Base-by-base conservation (phyloP, 2,329 filamentous ascomycete genomes). In the Sarocladium kiliense region DNA sequence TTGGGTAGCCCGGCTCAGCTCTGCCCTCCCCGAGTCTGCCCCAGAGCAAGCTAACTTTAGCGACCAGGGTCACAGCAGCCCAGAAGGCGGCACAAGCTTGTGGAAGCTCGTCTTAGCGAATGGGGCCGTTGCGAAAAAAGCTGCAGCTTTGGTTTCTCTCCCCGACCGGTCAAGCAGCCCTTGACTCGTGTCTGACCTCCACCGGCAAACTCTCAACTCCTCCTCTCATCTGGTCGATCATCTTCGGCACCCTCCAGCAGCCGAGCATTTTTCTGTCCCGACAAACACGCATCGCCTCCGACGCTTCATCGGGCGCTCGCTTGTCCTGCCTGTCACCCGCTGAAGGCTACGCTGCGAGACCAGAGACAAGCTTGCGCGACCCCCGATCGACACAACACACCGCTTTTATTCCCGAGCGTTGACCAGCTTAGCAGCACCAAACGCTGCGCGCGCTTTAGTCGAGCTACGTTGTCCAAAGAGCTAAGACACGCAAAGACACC, bases 31-130 rank as follows among this genome's bases (percentile, higher is more conserved):
- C 47, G 47, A 36, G 47, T 36, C 47, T 51, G 27, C 47, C 47
- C 47, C 47, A 51, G 47, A 51, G 27, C 30, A 36, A 36, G 47
- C 47, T 51, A 51, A 51, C 47, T n/a, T 51, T 47, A 47, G 47
- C 47, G 47, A 51, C 30, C 30, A 34, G 27, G 26, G 27, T 49
- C 44, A 23, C 23, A 14, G 16, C 44, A 49, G 37, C 14, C 16
- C 25, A 49, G 21, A 27, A 51, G 27, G 14, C 18, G 47, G 30
- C 23, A 51, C 14, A 34, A 51, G 47, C 26, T n/a, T 36, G 25
- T 23, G 16, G 44, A 23, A 30, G 47, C 47, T 21, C 27, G n/a
- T 51, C n/a, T 23, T 47, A 47, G 25, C 25, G 25, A 47, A 47
- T 47, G 44, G 44, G 44, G 7, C 25, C 25, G 6, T 44, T 21